Base-by-base conservation (phyloP, 352 stramenopile species). In the Phytophthora fragariae region DNA sequence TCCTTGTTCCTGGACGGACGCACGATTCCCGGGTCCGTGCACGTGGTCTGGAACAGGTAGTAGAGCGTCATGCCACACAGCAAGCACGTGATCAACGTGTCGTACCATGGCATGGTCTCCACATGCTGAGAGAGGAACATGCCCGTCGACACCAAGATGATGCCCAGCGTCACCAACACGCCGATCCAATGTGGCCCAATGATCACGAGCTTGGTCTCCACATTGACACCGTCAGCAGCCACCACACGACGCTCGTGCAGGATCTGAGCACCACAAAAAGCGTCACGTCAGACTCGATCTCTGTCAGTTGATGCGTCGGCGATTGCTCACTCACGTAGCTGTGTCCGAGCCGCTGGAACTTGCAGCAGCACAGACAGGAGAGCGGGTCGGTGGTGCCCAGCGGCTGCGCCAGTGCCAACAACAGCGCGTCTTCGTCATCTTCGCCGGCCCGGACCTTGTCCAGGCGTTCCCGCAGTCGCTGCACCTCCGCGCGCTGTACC, bases 111-210 rank as follows among this genome's bases (percentile, higher is more conserved):
- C 60, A 91, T 80, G 2, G 53, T 58, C 17, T 52, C 29, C 57
- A 82, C 85, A 37, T 93, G 85, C 64, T 93, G 82, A 14, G 75
- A 63, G 24, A 94, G 70, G 72, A 95, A 93, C 60, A 93, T 70
- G 54, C 62, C 73, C 0, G 83, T 92, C 39, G 79, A 82, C 29
- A 81, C 72, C 1, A 93, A 24, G n/a, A 94, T 80, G 62, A 96
- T 88, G 2, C 64, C 57, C 31, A 91, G 53, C 17, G 87, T 95
- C 46, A 91, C 77, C 49, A 94, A 49, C 33, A 93, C 88, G 39
- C 89, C 89, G 59, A 93, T 87, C 88, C 89, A 97, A 65, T 97
- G 87, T 4, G 90, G 90, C 0, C 90, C 90, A 2, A 97, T 76
- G 59, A 95, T 62, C 35, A 93, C 53, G 14, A 89, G 52, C 52